Percentiles rank a stretch among this genome's conserved stretches.
Conservation (phyloP, 257 asterid genomes). For the Craterostigma plantagineum region DNA sequence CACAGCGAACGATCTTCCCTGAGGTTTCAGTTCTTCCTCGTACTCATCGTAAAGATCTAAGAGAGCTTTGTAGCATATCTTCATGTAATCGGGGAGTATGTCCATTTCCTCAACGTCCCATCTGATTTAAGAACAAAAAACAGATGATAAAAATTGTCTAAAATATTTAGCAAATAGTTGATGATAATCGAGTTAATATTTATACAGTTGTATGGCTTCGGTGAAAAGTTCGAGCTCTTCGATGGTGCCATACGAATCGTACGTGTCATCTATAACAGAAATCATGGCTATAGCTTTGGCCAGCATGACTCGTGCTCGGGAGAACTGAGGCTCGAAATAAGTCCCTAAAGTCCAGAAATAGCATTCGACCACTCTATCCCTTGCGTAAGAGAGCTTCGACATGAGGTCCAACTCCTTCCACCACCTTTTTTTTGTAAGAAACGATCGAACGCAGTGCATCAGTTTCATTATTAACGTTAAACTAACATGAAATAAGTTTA, state of each 20-base stretch:
- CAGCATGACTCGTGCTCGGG: constrained; percentile 8
- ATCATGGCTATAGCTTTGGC: constrained; percentile 5
- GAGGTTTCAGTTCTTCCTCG: constrained; percentile 1
- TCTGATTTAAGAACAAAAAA: constrained; percentile 3
- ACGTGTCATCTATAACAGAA: constrained; percentile 11
- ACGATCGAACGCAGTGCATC: too few species aligned
- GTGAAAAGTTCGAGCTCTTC: constrained; percentile 10
- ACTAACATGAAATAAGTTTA: not conserved
- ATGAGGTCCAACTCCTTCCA: constrained; percentile 5
- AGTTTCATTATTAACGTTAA: not conserved
- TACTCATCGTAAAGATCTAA: constrained; percentile 9
- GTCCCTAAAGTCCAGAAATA: constrained; percentile 10
- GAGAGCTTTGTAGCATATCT: constrained; percentile 8
- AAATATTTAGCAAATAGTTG: not conserved
- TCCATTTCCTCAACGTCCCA: constrained; percentile 14
- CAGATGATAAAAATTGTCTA: too few species aligned
- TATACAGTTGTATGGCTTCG: constrained; percentile 2
- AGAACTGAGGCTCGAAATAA: constrained; percentile 11
- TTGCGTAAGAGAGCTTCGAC: constrained; percentile 1
- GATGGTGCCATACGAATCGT: constrained; percentile 10
- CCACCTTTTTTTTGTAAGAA: constrained; percentile 4
- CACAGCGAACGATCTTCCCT: constrained; percentile 11
- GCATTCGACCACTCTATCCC: constrained; percentile 9
- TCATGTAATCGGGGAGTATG: constrained; percentile 18
- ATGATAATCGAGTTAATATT: not conserved